These are phyloP conservation scores for Phytopythium ostracodes DNA, from an alignment of 352 stramenopile genomes.

Conservation along the genomic window DNA sequence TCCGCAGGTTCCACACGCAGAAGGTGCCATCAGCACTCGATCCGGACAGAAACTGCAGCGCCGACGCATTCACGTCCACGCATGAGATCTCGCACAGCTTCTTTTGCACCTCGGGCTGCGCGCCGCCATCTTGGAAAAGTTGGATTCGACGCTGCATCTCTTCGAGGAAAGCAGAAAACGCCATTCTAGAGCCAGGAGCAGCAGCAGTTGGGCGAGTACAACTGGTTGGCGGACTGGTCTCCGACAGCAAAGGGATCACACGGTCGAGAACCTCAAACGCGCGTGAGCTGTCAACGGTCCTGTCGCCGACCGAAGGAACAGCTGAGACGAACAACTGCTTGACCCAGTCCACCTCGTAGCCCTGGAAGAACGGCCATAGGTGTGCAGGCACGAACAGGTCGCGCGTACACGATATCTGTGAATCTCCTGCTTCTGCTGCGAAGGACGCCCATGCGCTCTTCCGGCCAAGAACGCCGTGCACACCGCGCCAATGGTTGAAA, in stretches of 20 bases:
- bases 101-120: background rate
- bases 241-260: constrained; percentile 11
- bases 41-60: constrained; percentile 24
- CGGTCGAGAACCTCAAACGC: constrained; percentile 15
- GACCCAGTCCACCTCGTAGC: constrained; percentile 32
- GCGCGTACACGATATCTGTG: no score
- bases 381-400: constrained; percentile 12
- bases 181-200: background rate
- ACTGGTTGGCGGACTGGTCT: background rate
- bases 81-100: constrained; percentile 10
- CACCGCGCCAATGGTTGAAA: constrained; percentile 40
- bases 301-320: background rate
- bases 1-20: constrained; percentile 48
- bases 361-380: constrained; percentile 25
- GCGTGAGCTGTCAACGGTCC: constrained; percentile 11
- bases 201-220: background rate
- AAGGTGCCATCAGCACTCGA: constrained; percentile 29
- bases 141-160: constrained; percentile 8
- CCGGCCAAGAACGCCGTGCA: constrained; percentile 19
- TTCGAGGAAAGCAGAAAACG: constrained; percentile 12
- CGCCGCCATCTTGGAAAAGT: background rate
- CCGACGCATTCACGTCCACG: constrained; percentile 27
- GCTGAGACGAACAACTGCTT: constrained; percentile 22
- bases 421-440: background rate
- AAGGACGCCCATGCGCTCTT: constrained; percentile 18